phyloP scores from a whole-genome alignment of 805 yeast genomes.

The Brettanomyces sp. region DNA sequence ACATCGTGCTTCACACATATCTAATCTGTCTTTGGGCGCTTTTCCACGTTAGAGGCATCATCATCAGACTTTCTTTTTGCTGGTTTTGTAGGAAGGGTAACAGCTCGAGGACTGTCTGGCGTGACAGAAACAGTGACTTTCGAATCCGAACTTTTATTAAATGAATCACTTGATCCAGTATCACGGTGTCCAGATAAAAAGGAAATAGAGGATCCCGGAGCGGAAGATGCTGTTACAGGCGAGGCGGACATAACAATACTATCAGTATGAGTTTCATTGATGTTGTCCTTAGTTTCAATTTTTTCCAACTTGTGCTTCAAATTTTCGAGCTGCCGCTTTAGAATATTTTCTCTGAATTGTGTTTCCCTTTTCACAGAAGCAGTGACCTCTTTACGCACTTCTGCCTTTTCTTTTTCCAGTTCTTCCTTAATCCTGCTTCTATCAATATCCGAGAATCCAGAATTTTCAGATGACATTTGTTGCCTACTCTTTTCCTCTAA shows the following conservation, averaged over 20 bases:
- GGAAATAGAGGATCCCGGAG: neutral
- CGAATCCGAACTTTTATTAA: too few relatives aligned
- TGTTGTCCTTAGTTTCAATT: constrained; percentile 6
- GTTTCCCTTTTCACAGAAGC: constrained; percentile 46
- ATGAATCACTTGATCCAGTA: too few relatives aligned
- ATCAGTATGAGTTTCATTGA: neutral
- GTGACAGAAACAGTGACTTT: too few relatives aligned
- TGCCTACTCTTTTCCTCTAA: constrained; percentile 9
- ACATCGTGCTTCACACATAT: neutral
- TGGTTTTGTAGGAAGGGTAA: neutral
- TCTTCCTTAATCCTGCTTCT: constrained; percentile 12
- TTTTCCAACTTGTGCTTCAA: constrained; percentile 31
- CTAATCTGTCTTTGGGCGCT: neutral
- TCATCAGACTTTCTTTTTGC: neutral
- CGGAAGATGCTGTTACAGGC: neutral
- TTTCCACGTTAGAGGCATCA: neutral
- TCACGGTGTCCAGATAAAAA: too few relatives aligned
- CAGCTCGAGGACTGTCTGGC: too few relatives aligned
- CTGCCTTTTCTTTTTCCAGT: constrained; percentile 23
- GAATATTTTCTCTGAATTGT: constrained; percentile 48
- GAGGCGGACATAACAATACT: neutral
- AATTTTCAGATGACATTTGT: constrained; percentile 1
- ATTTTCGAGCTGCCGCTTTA: constrained; percentile 44
- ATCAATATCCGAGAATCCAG: constrained; percentile 9
- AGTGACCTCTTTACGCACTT: constrained; percentile 35